Base-by-base conservation (phyloP, 805 yeast species). In the Candida pseudoglaebosa region DNA sequence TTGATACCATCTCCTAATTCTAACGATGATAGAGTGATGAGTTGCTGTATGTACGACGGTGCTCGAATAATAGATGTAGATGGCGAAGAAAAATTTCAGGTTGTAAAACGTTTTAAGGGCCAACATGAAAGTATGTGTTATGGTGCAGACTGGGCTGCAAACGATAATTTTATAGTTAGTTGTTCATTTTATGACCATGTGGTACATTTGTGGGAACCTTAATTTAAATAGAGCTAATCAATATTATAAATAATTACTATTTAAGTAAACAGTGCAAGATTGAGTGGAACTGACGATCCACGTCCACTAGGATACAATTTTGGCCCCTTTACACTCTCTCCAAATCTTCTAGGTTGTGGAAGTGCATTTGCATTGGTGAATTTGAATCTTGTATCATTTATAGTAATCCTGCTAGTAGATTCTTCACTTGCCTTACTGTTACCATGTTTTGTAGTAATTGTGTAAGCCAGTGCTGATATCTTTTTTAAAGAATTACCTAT, bases 21-120 rank as follows among this genome's bases (percentile, higher is more conserved):
- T 3, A 48, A 53, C 10, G 68, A 67, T 24, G 62, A 75, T 40
- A 62, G 76, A 30, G 71, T 91, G 0, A 62, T 91, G 36, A 79
- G 82, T 0, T 90, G 97, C 57, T 88, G 96, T 54, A 93, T 93
- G 98, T 91, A 91, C 54, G 89, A 87, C 48, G 99, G 99, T 13
- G 96, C 95, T 1, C 70, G 89, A 41, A 66, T 90, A 0, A 56
- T 90, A 1, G 56, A 49, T 7, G 52, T 54, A 2, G 36, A 24
- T 4, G 35, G 20, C 1, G 50, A 43, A 4, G 44, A 38, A 5
- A 37, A 35, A 5, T 75, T 38, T 53, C 58, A 43, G 13, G 66
- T 67, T 5, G 28, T 42, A 2, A 64, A 66, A 18, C 73, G 70
- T 40, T 74, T 77, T 54, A 82, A 81, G 52, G 71, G 73, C 9